Evolutionary conservation across 495 filamentous ascomycete genomes (phyloP).

Genomic region (Barbatosphaeria neglecta): DNA sequence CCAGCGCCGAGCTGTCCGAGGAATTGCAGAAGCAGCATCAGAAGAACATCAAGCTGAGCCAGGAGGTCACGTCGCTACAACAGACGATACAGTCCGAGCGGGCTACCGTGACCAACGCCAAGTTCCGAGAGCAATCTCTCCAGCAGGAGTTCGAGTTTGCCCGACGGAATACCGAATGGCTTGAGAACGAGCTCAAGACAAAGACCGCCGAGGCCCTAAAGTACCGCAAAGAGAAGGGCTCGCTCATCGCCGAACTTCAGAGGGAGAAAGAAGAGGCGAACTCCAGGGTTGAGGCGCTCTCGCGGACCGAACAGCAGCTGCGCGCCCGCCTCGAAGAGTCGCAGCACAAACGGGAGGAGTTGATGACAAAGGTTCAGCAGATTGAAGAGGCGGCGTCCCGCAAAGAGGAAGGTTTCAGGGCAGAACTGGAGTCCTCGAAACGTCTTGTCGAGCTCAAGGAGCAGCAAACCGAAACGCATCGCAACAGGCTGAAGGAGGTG

Average conservation of each 20-base stretch:
- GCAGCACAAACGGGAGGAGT: conserved; percentile 75
- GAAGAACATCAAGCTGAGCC: conserved; percentile 71
- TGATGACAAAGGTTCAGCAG: conserved; percentile 66
- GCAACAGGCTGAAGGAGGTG: conserved; percentile 70
- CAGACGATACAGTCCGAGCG: conserved; percentile 71
- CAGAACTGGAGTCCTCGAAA: conserved; percentile 67
- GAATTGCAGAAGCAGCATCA: conserved; percentile 81
- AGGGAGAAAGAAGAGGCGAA: conserved; percentile 75
- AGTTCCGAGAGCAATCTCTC: conserved; percentile 77
- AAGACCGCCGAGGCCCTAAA: conserved; percentile 76
- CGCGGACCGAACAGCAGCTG: conserved; percentile 65
- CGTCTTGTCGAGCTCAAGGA: conserved; percentile 78
- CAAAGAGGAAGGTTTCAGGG: conserved; percentile 66
- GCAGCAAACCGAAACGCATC: conserved; percentile 69
- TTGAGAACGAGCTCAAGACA: conserved; percentile 78
- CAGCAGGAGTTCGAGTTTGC: conserved; percentile 81
- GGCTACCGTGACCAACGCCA: conserved; percentile 60
- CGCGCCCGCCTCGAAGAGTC: conserved; percentile 73
- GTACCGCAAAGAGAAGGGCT: conserved; percentile 87
- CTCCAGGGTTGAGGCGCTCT: conserved; percentile 61
- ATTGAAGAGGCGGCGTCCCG: conserved; percentile 71
- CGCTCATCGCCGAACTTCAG: conserved; percentile 75
- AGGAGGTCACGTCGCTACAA: conserved; percentile 66
- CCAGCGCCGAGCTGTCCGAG: conserved; percentile 74
- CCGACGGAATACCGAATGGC: conserved; percentile 83